phyloP scores from a whole-genome alignment of 2,329 filamentous ascomycete species.

The Paecilomyces variotii region DNA sequence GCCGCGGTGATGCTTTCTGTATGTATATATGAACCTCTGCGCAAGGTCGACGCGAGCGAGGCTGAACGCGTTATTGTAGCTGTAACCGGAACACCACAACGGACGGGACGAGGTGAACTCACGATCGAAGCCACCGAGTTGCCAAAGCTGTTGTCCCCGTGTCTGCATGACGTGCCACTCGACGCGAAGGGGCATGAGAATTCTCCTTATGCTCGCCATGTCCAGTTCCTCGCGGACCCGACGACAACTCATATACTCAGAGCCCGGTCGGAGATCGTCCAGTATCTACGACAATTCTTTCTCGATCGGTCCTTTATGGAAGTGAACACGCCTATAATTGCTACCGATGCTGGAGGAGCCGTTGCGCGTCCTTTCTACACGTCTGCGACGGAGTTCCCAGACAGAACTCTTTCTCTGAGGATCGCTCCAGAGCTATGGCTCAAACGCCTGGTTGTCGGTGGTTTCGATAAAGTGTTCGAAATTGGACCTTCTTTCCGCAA shows the following conservation, averaged over 20 bases:
- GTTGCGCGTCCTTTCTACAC: slow-evolving; percentile 81
- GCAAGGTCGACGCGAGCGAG: not conserved
- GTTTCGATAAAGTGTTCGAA: slow-evolving; percentile 83
- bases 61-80: slow-evolving; percentile 37
- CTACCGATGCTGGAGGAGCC: slow-evolving; percentile 76
- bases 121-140: slow-evolving; percentile 62
- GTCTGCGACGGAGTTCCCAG: slow-evolving; percentile 63
- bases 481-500: slow-evolving; percentile 90
- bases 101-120: slow-evolving; percentile 65
- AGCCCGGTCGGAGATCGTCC: slow-evolving; percentile 66
- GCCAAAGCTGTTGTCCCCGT: slow-evolving; percentile 67
- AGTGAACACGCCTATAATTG: slow-evolving; percentile 84
- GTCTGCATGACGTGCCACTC: slow-evolving; percentile 69
- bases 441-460: slow-evolving; percentile 83
- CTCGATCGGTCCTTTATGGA: slow-evolving; percentile 67
- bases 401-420: slow-evolving; percentile 65
- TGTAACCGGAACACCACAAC: slow-evolving; percentile 60
- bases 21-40: slow-evolving; percentile 31
- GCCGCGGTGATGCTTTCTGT: slow-evolving; percentile 80
- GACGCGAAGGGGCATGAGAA: slow-evolving; percentile 63
- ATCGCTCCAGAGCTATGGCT: slow-evolving; percentile 95
- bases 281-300: slow-evolving; percentile 66
- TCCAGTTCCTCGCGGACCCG: slow-evolving; percentile 74
- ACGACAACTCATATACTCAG: slow-evolving; percentile 61
- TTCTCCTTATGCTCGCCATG: slow-evolving; percentile 67